Conservation (phyloP, 169 alveolate species). For the Miamiensis avidus region DNA sequence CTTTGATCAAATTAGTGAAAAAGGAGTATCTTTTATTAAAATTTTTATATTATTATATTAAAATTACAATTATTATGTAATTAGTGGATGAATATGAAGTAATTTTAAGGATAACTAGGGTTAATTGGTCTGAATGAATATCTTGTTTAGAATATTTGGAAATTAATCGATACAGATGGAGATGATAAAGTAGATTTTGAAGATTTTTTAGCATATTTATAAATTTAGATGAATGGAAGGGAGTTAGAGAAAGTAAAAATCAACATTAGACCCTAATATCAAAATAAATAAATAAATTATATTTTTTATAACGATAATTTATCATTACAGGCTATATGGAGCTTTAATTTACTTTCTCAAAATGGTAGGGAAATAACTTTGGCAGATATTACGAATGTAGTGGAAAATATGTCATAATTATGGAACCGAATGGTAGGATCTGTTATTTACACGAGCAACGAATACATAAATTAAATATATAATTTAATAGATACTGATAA, state of each 20-base stretch:
- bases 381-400: background rate
- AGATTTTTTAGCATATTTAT: background rate
- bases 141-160: background rate
- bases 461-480: too few species aligned
- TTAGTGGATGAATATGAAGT: background rate
- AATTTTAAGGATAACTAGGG: background rate
- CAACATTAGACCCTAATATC: too few species aligned
- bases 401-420: background rate
- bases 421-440: background rate
- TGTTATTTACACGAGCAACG: background rate
- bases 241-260: background rate
- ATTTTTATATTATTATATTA: too few species aligned
- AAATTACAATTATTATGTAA: too few species aligned
- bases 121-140: background rate
- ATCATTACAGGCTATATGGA: background rate
- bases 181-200: background rate
- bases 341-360: background rate
- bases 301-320: background rate
- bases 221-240: background rate
- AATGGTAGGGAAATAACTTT: background rate
- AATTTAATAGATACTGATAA: background rate
- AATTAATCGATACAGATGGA: background rate
- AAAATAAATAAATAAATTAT: too few species aligned
- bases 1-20: background rate
- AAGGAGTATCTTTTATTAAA: background rate